A percentile compares a stretch with the other conserved stretches of the same genome.
phyloP scores from a whole-genome alignment of 768 basidiomycete genomes.

The Tulasnella sp. region DNA sequence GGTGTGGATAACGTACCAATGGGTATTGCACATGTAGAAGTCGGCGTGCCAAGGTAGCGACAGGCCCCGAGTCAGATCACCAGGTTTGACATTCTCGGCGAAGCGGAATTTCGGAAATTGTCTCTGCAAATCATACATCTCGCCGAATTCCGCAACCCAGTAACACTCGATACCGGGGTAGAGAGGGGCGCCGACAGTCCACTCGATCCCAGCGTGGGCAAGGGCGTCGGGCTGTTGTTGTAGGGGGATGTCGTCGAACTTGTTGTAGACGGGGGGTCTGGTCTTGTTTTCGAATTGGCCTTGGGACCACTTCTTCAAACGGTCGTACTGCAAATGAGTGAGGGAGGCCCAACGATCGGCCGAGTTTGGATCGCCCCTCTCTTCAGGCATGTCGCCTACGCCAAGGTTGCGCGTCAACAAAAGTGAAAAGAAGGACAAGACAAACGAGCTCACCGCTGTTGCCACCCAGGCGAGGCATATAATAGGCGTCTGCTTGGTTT shows the following conservation, averaged over 20 bases:
- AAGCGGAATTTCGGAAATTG: conserved; percentile 25
- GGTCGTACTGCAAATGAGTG: conserved; percentile 3
- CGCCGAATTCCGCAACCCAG: conserved; percentile 20
- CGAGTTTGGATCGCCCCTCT: background rate
- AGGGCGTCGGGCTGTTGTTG: conserved; percentile 24
- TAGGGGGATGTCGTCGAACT: conserved; percentile 28
- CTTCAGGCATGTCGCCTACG: conserved; percentile 14
- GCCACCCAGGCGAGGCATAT: conserved; percentile 1
- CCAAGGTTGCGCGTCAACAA: too few relatives aligned
- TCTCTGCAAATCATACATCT: conserved; percentile 22
- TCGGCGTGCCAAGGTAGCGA: conserved; percentile 31
- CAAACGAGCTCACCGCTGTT: background rate
- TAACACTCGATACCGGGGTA: conserved; percentile 15
- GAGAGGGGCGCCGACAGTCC: conserved; percentile 27
- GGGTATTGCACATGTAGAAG: conserved; percentile 23
- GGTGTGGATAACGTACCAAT: conserved; percentile 1
- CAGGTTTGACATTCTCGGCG: conserved; percentile 20
- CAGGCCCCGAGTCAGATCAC: conserved; percentile 26
- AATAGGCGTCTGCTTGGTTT: background rate
- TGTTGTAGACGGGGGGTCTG: conserved; percentile 22
- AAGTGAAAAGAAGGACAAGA: too few relatives aligned
- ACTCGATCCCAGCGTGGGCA: conserved; percentile 27
- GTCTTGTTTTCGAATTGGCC: background rate
- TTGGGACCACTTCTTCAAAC: background rate
- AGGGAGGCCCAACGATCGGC: background rate